Evolutionary conservation across 2,329 filamentous ascomycete species (phyloP), one percentile per base, ranked within the genome.

Genomic region (Helotiales sp.): DNA sequence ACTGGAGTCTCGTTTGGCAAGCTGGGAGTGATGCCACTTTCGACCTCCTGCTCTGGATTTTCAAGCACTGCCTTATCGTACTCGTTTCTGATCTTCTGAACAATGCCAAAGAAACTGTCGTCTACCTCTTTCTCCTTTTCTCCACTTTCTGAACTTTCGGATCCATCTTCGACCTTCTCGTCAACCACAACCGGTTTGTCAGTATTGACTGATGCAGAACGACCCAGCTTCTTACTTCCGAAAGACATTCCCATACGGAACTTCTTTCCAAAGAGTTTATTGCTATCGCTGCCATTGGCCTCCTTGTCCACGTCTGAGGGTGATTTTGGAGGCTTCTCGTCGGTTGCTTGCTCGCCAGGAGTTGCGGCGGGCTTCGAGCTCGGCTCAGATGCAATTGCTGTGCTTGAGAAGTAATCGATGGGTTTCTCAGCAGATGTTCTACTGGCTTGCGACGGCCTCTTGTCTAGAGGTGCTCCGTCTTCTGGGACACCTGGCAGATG

Each of bases 201-300:
- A 3, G 88, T 83, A 5, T 82, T 82, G 0, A 83, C 83, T 3
- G 87, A 87, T 3, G 81, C 78, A 2, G 87, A 87, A 15, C 91
- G 84, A 12, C 86, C 86, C 13, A 93, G 79, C 74, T 96, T 96
- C 78, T 96, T 97, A 68, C 87, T 88, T 65, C 88, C 87, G 68
- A 93, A 92, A 0, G 87, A 86, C 77, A 83, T 83, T 74, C 82
- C 60, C 80, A 68, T 82, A 48, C 89, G 86, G 73, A 96, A 93
- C 67, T 91, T 91, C 76, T 93, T 95, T 42, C 89, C 86, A 71
- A 96, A 96, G 5, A 91, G 77, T 2, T 82, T 87, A 55, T 79
- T 72, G 51, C 74, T 75, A 60, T 82, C 82, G 62, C 90, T 89
- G 12, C 78, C 75, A 55, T 79, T 87, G 64, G 84, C 83, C 68